These are phyloP conservation scores for Ustilago hordei DNA, from an alignment of 1,284 basidiomycete genomes.

Conservation along the genomic window DNA sequence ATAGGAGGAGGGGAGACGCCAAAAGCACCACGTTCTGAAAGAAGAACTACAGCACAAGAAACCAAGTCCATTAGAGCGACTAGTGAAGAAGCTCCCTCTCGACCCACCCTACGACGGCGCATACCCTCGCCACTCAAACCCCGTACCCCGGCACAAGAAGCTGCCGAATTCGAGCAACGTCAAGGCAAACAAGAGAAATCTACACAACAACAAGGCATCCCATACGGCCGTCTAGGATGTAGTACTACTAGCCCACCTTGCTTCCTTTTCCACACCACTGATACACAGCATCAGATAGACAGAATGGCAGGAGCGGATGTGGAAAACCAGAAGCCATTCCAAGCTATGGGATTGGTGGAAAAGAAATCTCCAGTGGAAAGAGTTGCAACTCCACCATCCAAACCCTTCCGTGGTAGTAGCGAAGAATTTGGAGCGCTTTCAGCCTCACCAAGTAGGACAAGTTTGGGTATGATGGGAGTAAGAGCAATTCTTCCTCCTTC, in stretches of 20 bases:
- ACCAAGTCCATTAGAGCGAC: conserved; percentile 20
- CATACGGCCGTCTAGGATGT: conserved; percentile 20
- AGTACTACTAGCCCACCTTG: conserved; percentile 30
- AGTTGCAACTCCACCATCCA: background rate
- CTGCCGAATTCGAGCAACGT: conserved; percentile 10
- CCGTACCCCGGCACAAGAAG: conserved; percentile 25
- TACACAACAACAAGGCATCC: conserved; percentile 27
- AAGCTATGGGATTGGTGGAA: background rate
- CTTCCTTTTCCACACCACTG: background rate
- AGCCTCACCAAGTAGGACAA: background rate
- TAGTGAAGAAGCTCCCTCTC: conserved; percentile 34
- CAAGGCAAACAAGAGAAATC: conserved; percentile 7
- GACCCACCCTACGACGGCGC: conserved; percentile 25
- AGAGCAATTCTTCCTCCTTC: conserved; percentile 34
- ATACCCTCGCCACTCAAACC: conserved; percentile 47
- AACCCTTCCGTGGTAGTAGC: too few species aligned
- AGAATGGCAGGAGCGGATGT: conserved; percentile 5
- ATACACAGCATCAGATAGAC: background rate
- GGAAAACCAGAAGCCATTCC: conserved; percentile 37
- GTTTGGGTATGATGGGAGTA: background rate
- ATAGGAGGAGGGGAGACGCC: conserved; percentile 15
- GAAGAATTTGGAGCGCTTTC: background rate
- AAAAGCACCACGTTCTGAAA: conserved; percentile 10
- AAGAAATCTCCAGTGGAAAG: background rate
- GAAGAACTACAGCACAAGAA: conserved; percentile 14